These are phyloP conservation scores for Serpula lacrymans DNA, from an alignment of 768 basidiomycete genomes.

Conservation along the genomic window DNA sequence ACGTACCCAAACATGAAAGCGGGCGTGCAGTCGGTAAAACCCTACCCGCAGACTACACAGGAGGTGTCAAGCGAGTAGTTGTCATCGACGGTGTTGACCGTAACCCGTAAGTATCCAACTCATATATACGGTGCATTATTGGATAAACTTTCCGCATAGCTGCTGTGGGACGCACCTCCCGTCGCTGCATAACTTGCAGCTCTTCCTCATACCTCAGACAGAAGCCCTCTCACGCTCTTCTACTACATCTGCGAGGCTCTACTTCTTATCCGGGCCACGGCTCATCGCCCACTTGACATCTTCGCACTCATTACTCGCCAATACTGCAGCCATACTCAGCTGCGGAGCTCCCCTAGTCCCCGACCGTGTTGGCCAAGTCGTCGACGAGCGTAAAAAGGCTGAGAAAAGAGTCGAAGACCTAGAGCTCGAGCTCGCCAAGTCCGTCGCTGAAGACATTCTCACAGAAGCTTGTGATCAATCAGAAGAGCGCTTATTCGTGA, in stretches of 20 bases:
- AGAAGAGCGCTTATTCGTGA: conserved; percentile 34
- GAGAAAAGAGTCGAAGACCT: conserved; percentile 69
- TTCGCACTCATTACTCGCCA: conserved; percentile 53
- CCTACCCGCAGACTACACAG: conserved; percentile 71
- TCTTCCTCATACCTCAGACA: conserved; percentile 69
- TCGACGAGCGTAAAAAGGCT: conserved; percentile 62
- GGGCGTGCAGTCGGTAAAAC: conserved; percentile 51
- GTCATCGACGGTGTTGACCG: conserved; percentile 81
- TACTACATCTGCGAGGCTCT: conserved; percentile 66
- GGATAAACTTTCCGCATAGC: conserved; percentile 29
- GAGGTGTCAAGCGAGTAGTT: conserved; percentile 74
- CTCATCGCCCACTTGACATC: conserved; percentile 60
- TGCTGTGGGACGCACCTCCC: conserved; percentile 87
- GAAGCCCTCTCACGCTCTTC: conserved; percentile 60
- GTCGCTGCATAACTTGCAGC: conserved; percentile 66
- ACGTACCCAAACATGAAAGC: conserved; percentile 35
- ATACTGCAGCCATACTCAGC: conserved; percentile 58
- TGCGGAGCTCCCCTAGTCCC: conserved; percentile 66
- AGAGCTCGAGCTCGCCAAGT: conserved; percentile 58
- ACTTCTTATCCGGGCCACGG: conserved; percentile 81
- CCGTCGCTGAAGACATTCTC: conserved; percentile 41
- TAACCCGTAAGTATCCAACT: conserved; percentile 54
- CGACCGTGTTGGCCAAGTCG: conserved; percentile 62
- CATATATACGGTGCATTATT: conserved; percentile 10
- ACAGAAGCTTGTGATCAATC: conserved; percentile 30